Conservation (phyloP, 2,329 filamentous ascomycete species). For the Fusarium sp. region DNA sequence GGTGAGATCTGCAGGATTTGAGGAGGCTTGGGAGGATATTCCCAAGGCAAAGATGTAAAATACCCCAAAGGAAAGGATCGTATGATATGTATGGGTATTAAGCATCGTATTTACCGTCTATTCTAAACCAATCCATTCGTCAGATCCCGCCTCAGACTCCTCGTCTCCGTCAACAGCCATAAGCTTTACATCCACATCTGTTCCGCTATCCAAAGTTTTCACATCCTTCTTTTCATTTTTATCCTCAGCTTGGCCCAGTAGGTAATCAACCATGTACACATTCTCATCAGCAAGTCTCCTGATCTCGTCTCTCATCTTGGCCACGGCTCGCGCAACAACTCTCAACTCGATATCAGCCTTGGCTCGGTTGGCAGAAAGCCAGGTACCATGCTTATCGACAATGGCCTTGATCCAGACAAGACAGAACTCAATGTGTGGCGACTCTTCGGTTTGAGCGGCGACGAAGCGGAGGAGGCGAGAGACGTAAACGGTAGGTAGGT, state of each 20-base stretch:
- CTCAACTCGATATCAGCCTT: constrained; percentile 88
- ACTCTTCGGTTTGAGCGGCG: constrained; percentile 87
- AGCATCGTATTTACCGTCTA: constrained; percentile 52
- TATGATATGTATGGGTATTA: constrained; percentile 46
- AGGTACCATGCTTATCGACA: constrained; percentile 85
- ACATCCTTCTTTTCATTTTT: constrained; percentile 46
- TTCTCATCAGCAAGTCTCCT: constrained; percentile 89
- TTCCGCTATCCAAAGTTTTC: constrained; percentile 39
- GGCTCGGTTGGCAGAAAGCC: constrained; percentile 83
- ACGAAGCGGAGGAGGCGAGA: constrained; percentile 88
- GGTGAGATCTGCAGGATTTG: constrained; percentile 73
- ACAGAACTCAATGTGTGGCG: constrained; percentile 94
- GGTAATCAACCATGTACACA: constrained; percentile 87
- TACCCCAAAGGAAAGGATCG: constrained; percentile 7
- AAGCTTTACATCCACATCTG: constrained; percentile 49
- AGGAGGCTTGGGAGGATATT: constrained; percentile 72
- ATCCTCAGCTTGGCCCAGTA: constrained; percentile 67
- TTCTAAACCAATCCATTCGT: constrained; percentile 65
- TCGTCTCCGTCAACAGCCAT: constrained; percentile 52
- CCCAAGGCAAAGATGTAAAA: constrained; percentile 43
- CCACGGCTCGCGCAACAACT: constrained; percentile 83
- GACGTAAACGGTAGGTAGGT: constrained; percentile 88
- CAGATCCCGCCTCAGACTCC: constrained; percentile 55
- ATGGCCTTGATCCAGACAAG: constrained; percentile 90
- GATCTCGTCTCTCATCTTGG: constrained; percentile 84